Evolutionary conservation across 1,139 yeast genomes (phyloP).

Genomic region (Diutina rugosa): DNA sequence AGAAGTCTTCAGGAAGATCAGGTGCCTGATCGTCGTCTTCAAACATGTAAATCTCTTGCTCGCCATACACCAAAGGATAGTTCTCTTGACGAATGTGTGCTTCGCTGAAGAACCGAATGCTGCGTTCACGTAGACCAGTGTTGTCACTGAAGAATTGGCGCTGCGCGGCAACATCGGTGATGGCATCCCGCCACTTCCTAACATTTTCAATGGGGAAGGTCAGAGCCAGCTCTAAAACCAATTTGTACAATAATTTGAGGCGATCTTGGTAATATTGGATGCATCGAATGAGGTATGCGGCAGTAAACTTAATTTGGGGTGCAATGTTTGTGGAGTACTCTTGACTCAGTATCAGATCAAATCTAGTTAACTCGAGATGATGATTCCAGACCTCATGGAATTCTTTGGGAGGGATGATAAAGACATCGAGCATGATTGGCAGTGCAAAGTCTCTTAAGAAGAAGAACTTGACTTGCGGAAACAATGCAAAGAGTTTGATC

Average conservation of each 20-base stretch:
- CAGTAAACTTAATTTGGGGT: slow-evolving; percentile 12
- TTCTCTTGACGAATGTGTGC: slow-evolving; percentile 16
- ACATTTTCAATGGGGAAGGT: slow-evolving; percentile 20
- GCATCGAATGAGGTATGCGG: slow-evolving; percentile 23
- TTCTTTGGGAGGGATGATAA: slow-evolving; percentile 13
- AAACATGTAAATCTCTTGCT: neutral
- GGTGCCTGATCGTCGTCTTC: neutral
- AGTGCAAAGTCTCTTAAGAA: slow-evolving; percentile 30
- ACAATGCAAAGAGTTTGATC: slow-evolving; percentile 22
- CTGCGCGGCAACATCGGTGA: slow-evolving; percentile 14
- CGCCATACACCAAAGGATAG: slow-evolving; percentile 12
- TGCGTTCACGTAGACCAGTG: slow-evolving; percentile 15
- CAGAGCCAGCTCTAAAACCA: slow-evolving; percentile 16
- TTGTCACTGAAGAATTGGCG: slow-evolving; percentile 15
- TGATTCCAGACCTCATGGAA: slow-evolving; percentile 9
- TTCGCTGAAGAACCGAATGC: slow-evolving; percentile 14
- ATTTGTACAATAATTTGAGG: slow-evolving; percentile 13
- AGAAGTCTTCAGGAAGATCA: neutral
- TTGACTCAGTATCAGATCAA: slow-evolving; percentile 7
- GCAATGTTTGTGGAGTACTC: slow-evolving; percentile 8
- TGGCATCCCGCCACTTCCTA: slow-evolving; percentile 16
- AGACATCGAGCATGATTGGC: slow-evolving; percentile 29
- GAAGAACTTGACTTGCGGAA: slow-evolving; percentile 30
- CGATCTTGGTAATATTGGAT: slow-evolving; percentile 17
- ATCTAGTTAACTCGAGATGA: slow-evolving; percentile 4